Conservation (phyloP, 352 stramenopile species). For the Albugo candida region DNA sequence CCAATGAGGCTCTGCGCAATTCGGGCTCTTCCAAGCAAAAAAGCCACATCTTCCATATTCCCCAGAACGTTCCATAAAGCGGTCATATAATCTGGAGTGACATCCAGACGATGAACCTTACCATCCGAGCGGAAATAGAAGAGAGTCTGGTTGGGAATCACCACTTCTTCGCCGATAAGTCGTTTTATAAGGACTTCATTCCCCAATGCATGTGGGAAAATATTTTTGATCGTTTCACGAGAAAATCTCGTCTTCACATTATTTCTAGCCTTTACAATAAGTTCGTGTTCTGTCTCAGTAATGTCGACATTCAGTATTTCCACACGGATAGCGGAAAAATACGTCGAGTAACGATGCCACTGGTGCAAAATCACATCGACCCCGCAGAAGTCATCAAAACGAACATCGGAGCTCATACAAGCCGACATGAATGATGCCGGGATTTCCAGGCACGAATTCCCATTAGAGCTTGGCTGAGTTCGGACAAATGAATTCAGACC, state of each 20-base stretch:
- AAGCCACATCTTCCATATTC: background rate
- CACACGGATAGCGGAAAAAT: background rate
- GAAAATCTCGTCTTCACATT: background rate
- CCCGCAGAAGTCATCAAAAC: background rate
- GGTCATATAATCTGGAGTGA: background rate
- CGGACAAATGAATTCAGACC: constrained; percentile 1
- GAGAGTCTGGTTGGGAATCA: background rate
- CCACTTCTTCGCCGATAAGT: background rate
- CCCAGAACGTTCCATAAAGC: background rate
- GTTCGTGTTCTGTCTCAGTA: background rate
- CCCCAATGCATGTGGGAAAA: background rate
- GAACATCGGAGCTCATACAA: background rate
- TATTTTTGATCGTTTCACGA: background rate
- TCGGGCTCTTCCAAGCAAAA: background rate
- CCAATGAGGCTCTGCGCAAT: background rate
- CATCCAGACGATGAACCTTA: background rate
- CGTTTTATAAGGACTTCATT: background rate
- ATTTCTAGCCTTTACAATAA: background rate
- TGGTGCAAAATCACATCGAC: background rate
- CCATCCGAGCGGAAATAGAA: background rate
- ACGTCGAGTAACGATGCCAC: background rate
- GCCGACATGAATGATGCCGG: background rate
- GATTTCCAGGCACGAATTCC: background rate
- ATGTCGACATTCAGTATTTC: background rate
- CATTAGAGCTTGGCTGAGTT: background rate